Percentiles rank a stretch among this genome's conserved stretches.
Evolutionary conservation across 2,329 filamentous ascomycete species (phyloP).

Genomic region (Elsinoe fawcettii): DNA sequence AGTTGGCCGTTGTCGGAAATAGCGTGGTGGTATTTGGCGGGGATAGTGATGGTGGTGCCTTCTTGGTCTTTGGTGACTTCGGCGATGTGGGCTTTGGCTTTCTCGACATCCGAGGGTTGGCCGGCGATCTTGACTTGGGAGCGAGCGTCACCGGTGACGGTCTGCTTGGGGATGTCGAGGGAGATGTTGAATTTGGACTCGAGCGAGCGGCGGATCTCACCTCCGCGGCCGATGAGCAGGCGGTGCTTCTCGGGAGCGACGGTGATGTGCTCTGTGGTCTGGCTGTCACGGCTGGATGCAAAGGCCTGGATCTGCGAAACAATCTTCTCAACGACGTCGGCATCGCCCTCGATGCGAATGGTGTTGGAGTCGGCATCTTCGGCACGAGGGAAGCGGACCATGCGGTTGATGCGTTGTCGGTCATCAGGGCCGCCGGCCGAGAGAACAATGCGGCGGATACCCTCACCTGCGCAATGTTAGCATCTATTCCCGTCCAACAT

Average conservation of each 20-base stretch:
- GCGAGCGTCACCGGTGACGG: slow-evolving; percentile 58
- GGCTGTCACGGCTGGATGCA: slow-evolving; percentile 74
- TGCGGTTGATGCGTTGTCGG: slow-evolving; percentile 71
- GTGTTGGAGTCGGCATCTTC: slow-evolving; percentile 66
- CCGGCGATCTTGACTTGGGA: slow-evolving; percentile 83
- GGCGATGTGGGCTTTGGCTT: slow-evolving; percentile 78
- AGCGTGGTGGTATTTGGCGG: slow-evolving; percentile 71
- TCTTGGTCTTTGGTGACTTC: slow-evolving; percentile 75
- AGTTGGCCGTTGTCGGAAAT: slow-evolving; percentile 85
- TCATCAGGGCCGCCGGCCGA: slow-evolving; percentile 86
- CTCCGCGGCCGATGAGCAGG: slow-evolving; percentile 82
- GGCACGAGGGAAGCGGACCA: slow-evolving; percentile 89
- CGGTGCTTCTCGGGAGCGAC: slow-evolving; percentile 86
- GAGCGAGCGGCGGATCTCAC: slow-evolving; percentile 75
- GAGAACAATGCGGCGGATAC: slow-evolving; percentile 76
- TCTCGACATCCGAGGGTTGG: slow-evolving; percentile 66
- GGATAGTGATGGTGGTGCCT: slow-evolving; percentile 79
- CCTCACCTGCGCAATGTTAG: slow-evolving; percentile 58
- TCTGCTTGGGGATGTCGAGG: slow-evolving; percentile 83
- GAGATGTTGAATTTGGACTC: slow-evolving; percentile 80
- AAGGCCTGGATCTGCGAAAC: slow-evolving; percentile 72
- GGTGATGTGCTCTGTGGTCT: slow-evolving; percentile 69
- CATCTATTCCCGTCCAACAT: slow-evolving; percentile 18
- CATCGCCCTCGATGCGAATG: slow-evolving; percentile 82
- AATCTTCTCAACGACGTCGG: slow-evolving; percentile 81